Evolutionary conservation across 1,284 basidiomycete species (phyloP).

Genomic region (Melampsora larici-populina): DNA sequence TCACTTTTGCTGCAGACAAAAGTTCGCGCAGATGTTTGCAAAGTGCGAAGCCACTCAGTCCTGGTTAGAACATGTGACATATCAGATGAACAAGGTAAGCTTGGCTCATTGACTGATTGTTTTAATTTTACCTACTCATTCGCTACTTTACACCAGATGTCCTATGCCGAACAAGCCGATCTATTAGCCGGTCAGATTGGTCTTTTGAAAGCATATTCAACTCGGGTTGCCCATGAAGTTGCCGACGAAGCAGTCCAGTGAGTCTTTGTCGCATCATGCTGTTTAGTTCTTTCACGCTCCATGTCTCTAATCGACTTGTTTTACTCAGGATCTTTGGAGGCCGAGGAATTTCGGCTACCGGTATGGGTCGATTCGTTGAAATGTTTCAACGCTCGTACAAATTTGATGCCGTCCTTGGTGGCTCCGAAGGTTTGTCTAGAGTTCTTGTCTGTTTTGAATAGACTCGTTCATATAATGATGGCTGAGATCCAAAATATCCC

Average conservation of each 20-base stretch:
- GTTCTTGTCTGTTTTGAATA: neutral
- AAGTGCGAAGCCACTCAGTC: constrained; percentile 76
- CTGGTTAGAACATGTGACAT: constrained; percentile 84
- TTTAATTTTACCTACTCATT: constrained; percentile 7
- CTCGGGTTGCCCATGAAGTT: constrained; percentile 55
- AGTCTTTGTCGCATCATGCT: constrained; percentile 50
- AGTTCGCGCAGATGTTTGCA: constrained; percentile 75
- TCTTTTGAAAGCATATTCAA: constrained; percentile 63
- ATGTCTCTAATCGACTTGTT: constrained; percentile 65
- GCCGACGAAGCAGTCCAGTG: constrained; percentile 72
- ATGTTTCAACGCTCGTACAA: constrained; percentile 66
- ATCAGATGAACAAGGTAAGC: constrained; percentile 81
- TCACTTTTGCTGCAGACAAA: constrained; percentile 44
- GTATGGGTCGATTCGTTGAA: constrained; percentile 61
- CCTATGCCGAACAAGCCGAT: constrained; percentile 67
- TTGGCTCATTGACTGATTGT: neutral
- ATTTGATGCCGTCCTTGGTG: constrained; percentile 62
- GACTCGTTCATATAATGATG: no score
- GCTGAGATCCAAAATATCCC: neutral
- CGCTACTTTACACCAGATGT: constrained; percentile 52
- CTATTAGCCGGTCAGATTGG: constrained; percentile 65
- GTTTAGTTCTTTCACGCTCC: constrained; percentile 59
- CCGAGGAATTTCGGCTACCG: constrained; percentile 65
- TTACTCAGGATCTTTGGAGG: constrained; percentile 67
- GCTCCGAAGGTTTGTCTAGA: constrained; percentile 48